These are phyloP conservation scores for Bocquillonia castaneifolia DNA, from an alignment of 441 rosid genomes.

Conservation along the genomic window DNA sequence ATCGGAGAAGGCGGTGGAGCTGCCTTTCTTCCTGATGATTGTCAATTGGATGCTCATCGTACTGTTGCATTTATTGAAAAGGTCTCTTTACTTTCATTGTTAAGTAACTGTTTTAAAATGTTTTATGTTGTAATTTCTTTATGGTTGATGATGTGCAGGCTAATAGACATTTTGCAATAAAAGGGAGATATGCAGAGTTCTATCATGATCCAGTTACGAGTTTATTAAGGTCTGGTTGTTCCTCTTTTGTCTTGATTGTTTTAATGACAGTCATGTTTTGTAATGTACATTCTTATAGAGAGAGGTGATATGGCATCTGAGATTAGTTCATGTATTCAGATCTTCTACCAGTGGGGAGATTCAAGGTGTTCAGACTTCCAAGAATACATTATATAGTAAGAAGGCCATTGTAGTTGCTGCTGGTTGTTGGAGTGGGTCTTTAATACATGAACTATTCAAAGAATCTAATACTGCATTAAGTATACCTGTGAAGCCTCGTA, in stretches of 20 bases:
- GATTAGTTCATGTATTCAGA: constrained; percentile 31
- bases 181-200: constrained; percentile 84
- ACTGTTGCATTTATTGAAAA: constrained; percentile 65
- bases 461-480: constrained; percentile 41
- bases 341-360: constrained; percentile 46
- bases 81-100: constrained; percentile 32
- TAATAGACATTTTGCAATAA: constrained; percentile 48
- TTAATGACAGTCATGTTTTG: neutral
- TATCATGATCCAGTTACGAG: constrained; percentile 65
- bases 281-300: constrained; percentile 2
- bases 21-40: constrained; percentile 71
- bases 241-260: constrained; percentile 6
- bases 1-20: constrained; percentile 61
- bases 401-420: constrained; percentile 78
- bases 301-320: constrained; percentile 1
- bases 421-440: constrained; percentile 89
- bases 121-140: neutral
- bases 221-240: constrained; percentile 54
- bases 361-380: constrained; percentile 60
- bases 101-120: constrained; percentile 10
- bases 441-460: constrained; percentile 52
- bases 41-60: constrained; percentile 76
- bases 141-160: constrained; percentile 36
- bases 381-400: constrained; percentile 48
- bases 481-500: constrained; percentile 82